These are phyloP conservation scores for Pseudogymnoascus sp. DNA, from an alignment of 2,329 filamentous ascomycete species.

Conservation along the genomic window DNA sequence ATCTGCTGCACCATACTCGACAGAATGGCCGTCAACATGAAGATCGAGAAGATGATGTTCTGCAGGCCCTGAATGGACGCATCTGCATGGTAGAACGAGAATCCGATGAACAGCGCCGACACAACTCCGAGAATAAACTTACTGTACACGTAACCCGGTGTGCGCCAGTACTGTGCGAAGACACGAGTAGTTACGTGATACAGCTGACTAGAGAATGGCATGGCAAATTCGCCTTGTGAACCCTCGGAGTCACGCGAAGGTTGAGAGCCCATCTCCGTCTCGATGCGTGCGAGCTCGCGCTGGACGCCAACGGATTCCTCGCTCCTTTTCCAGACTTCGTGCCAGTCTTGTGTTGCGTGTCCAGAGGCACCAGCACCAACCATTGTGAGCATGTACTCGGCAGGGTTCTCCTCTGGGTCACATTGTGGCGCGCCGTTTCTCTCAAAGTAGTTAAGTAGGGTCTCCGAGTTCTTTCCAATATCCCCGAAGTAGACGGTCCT, in stretches of 20 bases:
- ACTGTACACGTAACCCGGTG: constrained; percentile 65
- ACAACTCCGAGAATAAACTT: constrained; percentile 50
- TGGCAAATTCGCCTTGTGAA: constrained; percentile 61
- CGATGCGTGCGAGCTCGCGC: constrained; percentile 26
- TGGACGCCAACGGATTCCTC: constrained; percentile 26
- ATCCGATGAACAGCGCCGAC: constrained; percentile 54
- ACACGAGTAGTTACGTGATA: constrained; percentile 56
- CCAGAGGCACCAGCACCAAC: constrained; percentile 54
- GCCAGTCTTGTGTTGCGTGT: constrained; percentile 52
- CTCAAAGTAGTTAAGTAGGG: constrained; percentile 58
- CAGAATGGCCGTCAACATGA: constrained; percentile 65
- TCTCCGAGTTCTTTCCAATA: constrained; percentile 44
- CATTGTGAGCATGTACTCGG: constrained; percentile 57
- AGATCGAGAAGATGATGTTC: constrained; percentile 63
- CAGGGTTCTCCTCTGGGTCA: constrained; percentile 64
- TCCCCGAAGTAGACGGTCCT: constrained; percentile 77
- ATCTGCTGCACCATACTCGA: constrained; percentile 55
- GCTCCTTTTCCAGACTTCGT: constrained; percentile 31
- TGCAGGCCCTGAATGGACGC: constrained; percentile 57
- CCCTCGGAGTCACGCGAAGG: constrained; percentile 45
- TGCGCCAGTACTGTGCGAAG: constrained; percentile 73
- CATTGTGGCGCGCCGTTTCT: constrained; percentile 58
- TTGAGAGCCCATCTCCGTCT: constrained; percentile 15
- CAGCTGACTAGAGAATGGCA: constrained; percentile 60
- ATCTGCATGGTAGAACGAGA: constrained; percentile 55